Evolutionary conservation across 495 filamentous ascomycete species (phyloP), one percentile per base, ranked within the genome.

Genomic region (Amphirosellinia nigrospora): DNA sequence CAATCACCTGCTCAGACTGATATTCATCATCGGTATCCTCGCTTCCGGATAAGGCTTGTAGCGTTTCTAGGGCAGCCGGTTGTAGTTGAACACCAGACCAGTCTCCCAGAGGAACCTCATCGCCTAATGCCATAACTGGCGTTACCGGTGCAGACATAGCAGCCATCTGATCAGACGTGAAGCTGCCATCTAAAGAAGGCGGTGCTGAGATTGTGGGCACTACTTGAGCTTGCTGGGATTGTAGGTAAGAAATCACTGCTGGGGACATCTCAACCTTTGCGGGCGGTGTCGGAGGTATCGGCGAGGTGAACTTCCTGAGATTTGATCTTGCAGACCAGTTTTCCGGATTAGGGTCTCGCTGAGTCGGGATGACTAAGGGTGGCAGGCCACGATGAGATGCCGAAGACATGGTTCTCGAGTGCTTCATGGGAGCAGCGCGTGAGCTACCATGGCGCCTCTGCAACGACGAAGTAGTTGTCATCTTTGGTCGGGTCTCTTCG

Each of bases 181-280:
- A 77, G 80, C 93, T 96, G 10, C 93, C 94, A 84, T 97, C 93
- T 3, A 98, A 86, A 11, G 94, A 97, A 8, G 94, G 94, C 9
- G 94, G 89, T 0, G 93, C 90, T 73, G 91, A 93, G n/a, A 87
- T 83, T 21, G 88, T 88, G 11, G 94, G 93, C 16, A 93, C 85
- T 61, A 86, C 86, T 58, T 80, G 76, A 19, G 75, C 64, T 71
- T 82, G 88, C 32, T 84, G 86, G 21, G 81, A 74, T 63, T 85
- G 78, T 66, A 97, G 86, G 78, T 91, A 85, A 21, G 86, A 89
- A 52, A 93, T 86, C 30, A 88, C 86, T 15, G 89, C 89, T 19
- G 92, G 91, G 2, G 94, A 94, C 71, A 97, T 88, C 32, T 90
- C 87, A 3, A 96, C 89, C 77, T 91, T 90, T 28, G 89, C 86